These are phyloP conservation scores for Delonix regia DNA, from an alignment of 306 rosid species.

Conservation along the genomic window DNA sequence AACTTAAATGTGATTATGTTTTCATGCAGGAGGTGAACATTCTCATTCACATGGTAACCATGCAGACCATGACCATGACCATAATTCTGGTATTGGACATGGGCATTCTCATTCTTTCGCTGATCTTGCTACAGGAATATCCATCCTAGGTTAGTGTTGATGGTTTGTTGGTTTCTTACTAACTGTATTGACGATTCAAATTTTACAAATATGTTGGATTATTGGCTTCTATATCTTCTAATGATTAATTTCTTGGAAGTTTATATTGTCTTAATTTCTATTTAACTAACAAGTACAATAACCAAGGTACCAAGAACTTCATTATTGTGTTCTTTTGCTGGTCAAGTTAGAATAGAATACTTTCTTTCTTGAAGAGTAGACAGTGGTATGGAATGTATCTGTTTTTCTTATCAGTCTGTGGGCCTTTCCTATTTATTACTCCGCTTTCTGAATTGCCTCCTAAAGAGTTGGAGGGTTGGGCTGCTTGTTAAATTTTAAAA, in stretches of 20 bases:
- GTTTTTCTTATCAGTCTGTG: no score
- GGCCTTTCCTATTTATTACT: no score
- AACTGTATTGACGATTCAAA: conserved; percentile 20
- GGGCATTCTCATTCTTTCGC: conserved; percentile 82
- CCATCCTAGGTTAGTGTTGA: conserved; percentile 75
- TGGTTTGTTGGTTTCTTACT: conserved; percentile 20
- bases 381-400: no score
- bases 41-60: conserved; percentile 65
- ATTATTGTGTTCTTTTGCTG: background rate
- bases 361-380: background rate
- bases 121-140: conserved; percentile 86
- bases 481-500: no score
- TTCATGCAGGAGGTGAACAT: conserved; percentile 70
- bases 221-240: conserved; percentile 21
- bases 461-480: no score
- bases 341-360: background rate
- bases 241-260: conserved; percentile 23
- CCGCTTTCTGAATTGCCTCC: no score
- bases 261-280: conserved; percentile 8
- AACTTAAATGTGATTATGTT: conserved; percentile 25
- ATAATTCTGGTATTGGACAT: conserved; percentile 54
- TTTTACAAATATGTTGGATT: conserved; percentile 27
- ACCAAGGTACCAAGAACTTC: background rate
- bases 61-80: conserved; percentile 46
- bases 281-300: conserved; percentile 14